Percentiles rank a stretch among this genome's conserved stretches.
phyloP scores from a whole-genome alignment of 805 yeast species.

The Wickerhamiella sorbophila region DNA sequence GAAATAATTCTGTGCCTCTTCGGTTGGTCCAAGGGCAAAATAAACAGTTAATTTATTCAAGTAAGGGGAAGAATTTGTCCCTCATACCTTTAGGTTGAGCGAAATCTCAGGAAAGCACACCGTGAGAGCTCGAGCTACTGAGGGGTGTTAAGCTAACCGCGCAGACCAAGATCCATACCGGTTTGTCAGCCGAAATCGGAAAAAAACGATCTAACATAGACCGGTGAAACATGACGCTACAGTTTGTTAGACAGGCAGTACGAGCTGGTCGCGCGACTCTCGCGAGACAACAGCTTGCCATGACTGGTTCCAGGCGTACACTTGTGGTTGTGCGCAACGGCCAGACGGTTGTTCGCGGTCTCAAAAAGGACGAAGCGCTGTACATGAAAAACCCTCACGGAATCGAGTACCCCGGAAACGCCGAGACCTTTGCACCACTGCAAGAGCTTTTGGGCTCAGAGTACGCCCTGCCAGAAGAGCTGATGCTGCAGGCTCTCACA shows the following conservation, averaged over 20 bases:
- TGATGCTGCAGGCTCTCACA: constrained; percentile 67
- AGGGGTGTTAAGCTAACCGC: too few relatives aligned
- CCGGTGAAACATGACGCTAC: neutral
- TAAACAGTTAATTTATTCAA: too few relatives aligned
- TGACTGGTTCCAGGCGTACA: neutral
- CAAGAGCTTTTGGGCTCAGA: constrained; percentile 37
- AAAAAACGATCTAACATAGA: neutral
- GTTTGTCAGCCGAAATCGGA: neutral
- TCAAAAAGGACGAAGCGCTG: constrained; percentile 14
- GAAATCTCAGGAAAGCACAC: too few relatives aligned
- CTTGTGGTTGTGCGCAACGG: constrained; percentile 3
- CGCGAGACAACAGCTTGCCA: neutral
- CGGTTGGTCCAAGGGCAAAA: too few relatives aligned
- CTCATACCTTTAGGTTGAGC: too few relatives aligned
- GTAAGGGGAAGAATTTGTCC: too few relatives aligned
- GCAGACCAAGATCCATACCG: neutral
- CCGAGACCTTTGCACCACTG: constrained; percentile 35
- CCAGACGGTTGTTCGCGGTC: constrained; percentile 11
- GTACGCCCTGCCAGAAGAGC: constrained; percentile 42
- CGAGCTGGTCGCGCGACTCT: neutral
- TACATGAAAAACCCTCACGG: constrained; percentile 36
- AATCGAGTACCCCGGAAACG: constrained; percentile 37
- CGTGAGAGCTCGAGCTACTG: too few relatives aligned
- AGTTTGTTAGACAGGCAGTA: neutral
- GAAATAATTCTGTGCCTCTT: neutral